A percentile compares a stretch with the other conserved stretches of the same genome.
Evolutionary conservation across 2,329 filamentous ascomycete genomes (phyloP).

Genomic region (Simplicillium aogashimaense): DNA sequence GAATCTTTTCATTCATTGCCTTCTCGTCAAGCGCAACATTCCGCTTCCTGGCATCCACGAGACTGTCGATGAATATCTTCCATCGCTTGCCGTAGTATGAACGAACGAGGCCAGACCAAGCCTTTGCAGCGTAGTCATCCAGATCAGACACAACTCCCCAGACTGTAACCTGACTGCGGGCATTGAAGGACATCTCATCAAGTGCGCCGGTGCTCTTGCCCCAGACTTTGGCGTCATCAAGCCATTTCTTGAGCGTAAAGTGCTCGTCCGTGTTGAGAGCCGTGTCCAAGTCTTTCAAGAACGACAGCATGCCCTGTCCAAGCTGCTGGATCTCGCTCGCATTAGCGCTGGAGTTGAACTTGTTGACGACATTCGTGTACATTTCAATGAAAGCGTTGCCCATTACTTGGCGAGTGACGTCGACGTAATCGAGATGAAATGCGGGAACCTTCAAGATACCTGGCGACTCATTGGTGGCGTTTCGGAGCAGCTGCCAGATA

Average conservation of each 20-base stretch:
- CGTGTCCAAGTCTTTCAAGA: slow-evolving; percentile 26
- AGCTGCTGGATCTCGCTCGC: slow-evolving; percentile 12
- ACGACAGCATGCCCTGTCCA: slow-evolving; percentile 19
- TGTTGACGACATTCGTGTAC: slow-evolving; percentile 24
- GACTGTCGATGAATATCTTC: neutral
- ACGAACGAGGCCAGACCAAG: neutral
- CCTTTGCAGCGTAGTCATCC: neutral
- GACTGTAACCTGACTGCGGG: neutral
- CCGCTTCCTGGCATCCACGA: neutral
- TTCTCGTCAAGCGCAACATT: neutral
- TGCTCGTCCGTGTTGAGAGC: slow-evolving; percentile 29
- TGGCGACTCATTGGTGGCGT: slow-evolving; percentile 19
- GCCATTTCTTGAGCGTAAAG: slow-evolving; percentile 16
- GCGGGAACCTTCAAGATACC: slow-evolving; percentile 28
- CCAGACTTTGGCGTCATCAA: neutral
- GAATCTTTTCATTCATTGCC: neutral
- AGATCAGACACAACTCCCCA: neutral
- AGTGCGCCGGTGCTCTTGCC: neutral
- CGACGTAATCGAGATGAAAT: slow-evolving; percentile 36
- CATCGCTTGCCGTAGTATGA: neutral
- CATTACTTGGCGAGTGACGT: slow-evolving; percentile 37
- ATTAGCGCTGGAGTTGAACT: slow-evolving; percentile 16
- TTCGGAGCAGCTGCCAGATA: slow-evolving; percentile 28
- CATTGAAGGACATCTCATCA: neutral
- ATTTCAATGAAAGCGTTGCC: slow-evolving; percentile 31